A percentile compares a stretch with the other conserved stretches of the same genome.
These are phyloP conservation scores for Sarocladiaceae sp. DNA, from an alignment of 2,329 filamentous ascomycete genomes.

Conservation along the genomic window DNA sequence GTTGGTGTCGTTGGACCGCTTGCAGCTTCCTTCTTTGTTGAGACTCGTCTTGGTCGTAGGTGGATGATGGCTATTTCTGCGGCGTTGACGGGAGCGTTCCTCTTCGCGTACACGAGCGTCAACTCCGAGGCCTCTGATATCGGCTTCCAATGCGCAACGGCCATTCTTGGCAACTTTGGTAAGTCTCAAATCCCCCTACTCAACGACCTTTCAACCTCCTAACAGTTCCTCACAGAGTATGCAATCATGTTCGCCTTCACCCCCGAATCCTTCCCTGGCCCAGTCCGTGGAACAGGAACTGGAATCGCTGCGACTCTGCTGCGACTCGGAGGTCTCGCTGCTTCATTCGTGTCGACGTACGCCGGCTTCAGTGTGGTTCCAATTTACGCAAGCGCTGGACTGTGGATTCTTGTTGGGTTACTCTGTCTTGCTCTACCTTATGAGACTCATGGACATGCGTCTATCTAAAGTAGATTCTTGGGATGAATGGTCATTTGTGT, in stretches of 20 bases:
- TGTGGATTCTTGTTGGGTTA: conserved; percentile 38
- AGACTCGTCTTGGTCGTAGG: conserved; percentile 34
- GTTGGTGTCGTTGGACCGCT: conserved; percentile 35
- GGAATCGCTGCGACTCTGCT: conserved; percentile 37
- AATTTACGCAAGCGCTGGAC: conserved; percentile 39
- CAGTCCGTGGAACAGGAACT: conserved; percentile 47
- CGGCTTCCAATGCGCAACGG: conserved; percentile 34
- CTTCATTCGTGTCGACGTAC: conserved; percentile 38
- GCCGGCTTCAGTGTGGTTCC: conserved; percentile 37
- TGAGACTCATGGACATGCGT: conserved; percentile 36
- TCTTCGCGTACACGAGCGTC: conserved; percentile 38
- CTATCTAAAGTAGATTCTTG: conserved; percentile 18
- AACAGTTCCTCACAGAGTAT: conserved; percentile 13
- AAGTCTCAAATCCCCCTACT: conserved; percentile 10
- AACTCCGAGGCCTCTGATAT: conserved; percentile 25
- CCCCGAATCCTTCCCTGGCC: conserved; percentile 51
- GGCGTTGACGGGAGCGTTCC: conserved; percentile 34
- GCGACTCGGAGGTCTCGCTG: conserved; percentile 32
- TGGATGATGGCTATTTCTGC: conserved; percentile 41
- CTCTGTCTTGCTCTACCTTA: conserved; percentile 38
- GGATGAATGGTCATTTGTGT: too few species aligned
- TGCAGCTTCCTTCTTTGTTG: conserved; percentile 34
- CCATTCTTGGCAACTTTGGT: conserved; percentile 33
- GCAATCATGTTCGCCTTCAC: conserved; percentile 37
- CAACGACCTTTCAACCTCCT: not conserved